Evolutionary conservation across 305 asterid genomes (phyloP).

Genomic region (Fraxinus floribunda): DNA sequence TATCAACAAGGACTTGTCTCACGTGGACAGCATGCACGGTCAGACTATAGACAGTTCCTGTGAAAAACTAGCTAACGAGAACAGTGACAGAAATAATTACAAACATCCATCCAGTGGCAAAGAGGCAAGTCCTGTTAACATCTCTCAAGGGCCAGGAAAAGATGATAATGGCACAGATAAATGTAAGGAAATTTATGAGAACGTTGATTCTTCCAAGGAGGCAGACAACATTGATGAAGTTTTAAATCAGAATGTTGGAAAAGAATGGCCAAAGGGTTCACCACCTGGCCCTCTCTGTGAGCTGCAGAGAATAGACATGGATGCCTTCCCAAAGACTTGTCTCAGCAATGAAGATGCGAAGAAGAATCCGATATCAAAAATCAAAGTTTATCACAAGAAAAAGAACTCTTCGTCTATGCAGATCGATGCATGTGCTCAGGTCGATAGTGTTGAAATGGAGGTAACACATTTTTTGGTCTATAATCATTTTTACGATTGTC

Average conservation of each 20-base stretch:
- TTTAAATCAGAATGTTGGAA: background rate
- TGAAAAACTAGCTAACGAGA: conserved; percentile 9
- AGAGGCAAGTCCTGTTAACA: background rate
- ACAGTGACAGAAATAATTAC: background rate
- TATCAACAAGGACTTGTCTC: conserved; percentile 21
- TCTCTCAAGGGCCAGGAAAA: background rate
- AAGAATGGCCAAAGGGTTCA: conserved; percentile 21
- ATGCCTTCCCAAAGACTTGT: background rate
- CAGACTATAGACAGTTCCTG: conserved; percentile 11
- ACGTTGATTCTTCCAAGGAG: background rate
- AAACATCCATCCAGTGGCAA: conserved; percentile 10
- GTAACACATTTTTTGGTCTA: conserved; percentile 17
- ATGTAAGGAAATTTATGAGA: background rate
- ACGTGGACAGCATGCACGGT: conserved; percentile 1
- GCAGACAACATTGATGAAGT: conserved; percentile 1
- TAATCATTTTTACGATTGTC: background rate
- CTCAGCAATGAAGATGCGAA: conserved; percentile 7
- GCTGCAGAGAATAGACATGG: background rate
- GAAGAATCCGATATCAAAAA: conserved; percentile 11
- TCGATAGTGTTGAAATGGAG: conserved; percentile 7
- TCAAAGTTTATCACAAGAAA: conserved; percentile 14
- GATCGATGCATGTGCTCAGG: conserved; percentile 6
- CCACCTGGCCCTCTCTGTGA: conserved; percentile 2
- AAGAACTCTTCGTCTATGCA: conserved; percentile 7
- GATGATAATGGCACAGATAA: background rate